Base-by-base conservation (phyloP, 257 asterid genomes). In the Salvia splendens region DNA sequence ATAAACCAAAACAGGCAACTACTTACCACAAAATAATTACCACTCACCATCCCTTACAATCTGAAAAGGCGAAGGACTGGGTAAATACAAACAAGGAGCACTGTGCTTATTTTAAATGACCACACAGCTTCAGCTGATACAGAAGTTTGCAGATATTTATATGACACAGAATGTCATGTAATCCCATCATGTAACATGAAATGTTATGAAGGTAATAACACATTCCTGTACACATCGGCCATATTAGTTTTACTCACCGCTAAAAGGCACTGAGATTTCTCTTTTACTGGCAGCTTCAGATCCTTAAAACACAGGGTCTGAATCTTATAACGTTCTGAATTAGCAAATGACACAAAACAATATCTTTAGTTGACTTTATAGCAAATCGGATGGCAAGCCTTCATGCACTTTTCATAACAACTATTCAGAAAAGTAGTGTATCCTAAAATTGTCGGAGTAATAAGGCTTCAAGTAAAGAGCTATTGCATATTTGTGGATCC, bases 241-340 rank as follows among this genome's bases (percentile, higher is more conserved):
- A 54, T 71, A 73, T 58, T 45, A 74, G n/a, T 42, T 71, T 48
- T 55, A 84, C 96, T 90, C 86, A 87, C 96, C 92, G 65, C 72
- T 69, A 51, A 77, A 74, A 64, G 73, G 82, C 52, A 70, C 72
- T 42, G 84, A 68, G 67, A 61, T 71, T 65, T 76, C 78, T 55
- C 81, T 79, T 77, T 78, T 64, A 77, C 85, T 42, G 68, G 81
- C 80, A 71, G 66, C 84, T 75, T 82, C 82, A 60, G 81, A 79
- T 65, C 61, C 79, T 72, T 77, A 61, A 38, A 63, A 69, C 59
- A 24, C 59, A 73, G 71, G 70, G 71, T 80, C 86, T 73, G 80
- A 73, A 70, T 70, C 79, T 68, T 75, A 57, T 50, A 73, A 76
- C 63, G 80, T 77, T 73, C 74, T 51, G 78, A 73, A 66, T 82